A percentile compares a stretch with the other conserved stretches of the same genome.
Evolutionary conservation across 805 yeast genomes (phyloP).

Genomic region (Yarrowia divulgata): DNA sequence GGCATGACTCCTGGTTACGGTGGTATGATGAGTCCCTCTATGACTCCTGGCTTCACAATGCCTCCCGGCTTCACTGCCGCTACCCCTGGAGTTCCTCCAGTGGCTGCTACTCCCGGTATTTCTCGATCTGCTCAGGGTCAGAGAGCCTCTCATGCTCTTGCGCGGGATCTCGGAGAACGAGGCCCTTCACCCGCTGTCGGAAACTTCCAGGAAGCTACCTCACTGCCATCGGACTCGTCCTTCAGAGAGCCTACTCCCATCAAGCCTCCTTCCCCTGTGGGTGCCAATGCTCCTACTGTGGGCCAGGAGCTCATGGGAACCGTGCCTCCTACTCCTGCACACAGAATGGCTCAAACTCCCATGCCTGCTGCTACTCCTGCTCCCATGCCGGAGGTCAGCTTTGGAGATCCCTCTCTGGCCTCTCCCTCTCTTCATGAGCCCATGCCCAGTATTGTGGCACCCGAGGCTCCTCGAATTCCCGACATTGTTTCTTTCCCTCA

Average conservation of each 20-base stretch:
- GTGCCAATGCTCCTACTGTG: constrained; percentile 10
- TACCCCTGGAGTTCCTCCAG: constrained; percentile 8
- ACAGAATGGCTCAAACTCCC: not conserved
- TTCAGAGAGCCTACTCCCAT: constrained; percentile 31
- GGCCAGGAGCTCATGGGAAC: constrained; percentile 32
- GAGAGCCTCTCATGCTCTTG: constrained; percentile 2
- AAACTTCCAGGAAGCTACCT: constrained; percentile 16
- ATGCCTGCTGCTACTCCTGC: constrained; percentile 35
- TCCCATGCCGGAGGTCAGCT: constrained; percentile 31
- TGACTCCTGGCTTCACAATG: constrained; percentile 17
- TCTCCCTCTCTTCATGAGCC: constrained; percentile 31
- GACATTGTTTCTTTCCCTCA: constrained; percentile 23
- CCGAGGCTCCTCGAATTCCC: constrained; percentile 26
- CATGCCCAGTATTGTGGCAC: constrained; percentile 9
- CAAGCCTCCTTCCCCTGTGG: constrained; percentile 35
- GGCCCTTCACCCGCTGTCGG: constrained; percentile 19
- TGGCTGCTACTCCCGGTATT: constrained; percentile 7
- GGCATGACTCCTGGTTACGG: constrained; percentile 1
- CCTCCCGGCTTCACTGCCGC: constrained; percentile 12
- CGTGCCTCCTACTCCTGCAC: constrained; percentile 29
- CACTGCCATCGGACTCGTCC: constrained; percentile 23
- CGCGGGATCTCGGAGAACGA: constrained; percentile 33
- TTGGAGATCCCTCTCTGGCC: constrained; percentile 36
- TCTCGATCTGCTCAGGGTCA: constrained; percentile 21
- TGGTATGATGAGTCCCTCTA: constrained; percentile 8